A percentile compares a stretch with the other conserved stretches of the same genome.
Conservation (phyloP, 805 yeast species). For the Alloascoidea hylecoeti region DNA sequence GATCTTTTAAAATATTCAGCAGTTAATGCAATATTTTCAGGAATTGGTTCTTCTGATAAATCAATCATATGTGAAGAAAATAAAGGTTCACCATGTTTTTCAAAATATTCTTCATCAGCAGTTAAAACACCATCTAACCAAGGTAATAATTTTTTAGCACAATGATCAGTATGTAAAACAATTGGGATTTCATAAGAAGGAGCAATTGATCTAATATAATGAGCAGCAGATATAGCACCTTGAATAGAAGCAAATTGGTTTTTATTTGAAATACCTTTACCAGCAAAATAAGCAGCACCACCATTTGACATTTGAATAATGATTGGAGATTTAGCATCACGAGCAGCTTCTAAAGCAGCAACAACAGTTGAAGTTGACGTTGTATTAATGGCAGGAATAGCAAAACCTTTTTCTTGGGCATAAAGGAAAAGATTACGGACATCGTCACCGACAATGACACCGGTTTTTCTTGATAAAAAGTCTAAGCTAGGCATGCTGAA, state of each 20-base stretch:
- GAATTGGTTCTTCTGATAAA: slow-evolving; percentile 92
- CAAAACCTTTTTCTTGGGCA: slow-evolving; percentile 87
- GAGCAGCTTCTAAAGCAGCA: slow-evolving; percentile 95
- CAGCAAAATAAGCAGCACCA: slow-evolving; percentile 99
- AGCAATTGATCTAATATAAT: slow-evolving; percentile 92
- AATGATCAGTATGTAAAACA: slow-evolving; percentile 94
- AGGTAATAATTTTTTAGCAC: slow-evolving; percentile 95
- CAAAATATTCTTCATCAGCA: slow-evolving; percentile 91
- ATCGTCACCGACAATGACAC: slow-evolving; percentile 1
- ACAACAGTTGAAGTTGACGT: slow-evolving; percentile 95
- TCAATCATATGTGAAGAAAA: slow-evolving; percentile 99
- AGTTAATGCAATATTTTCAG: slow-evolving; percentile 89
- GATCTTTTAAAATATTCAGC: slow-evolving; percentile 90
- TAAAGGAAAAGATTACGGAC: slow-evolving; percentile 46
- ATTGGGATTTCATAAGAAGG: slow-evolving; percentile 96
- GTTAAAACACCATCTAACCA: slow-evolving; percentile 98
- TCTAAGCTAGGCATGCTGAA: background rate
- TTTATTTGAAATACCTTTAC: slow-evolving; percentile 93
- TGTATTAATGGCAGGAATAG: slow-evolving; percentile 97
- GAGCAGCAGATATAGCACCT: slow-evolving; percentile 96
- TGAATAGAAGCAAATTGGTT: slow-evolving; percentile 90
- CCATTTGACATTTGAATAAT: slow-evolving; percentile 96
- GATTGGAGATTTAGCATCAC: slow-evolving; percentile 90
- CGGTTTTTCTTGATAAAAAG: background rate
- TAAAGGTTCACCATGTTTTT: slow-evolving; percentile 80